phyloP scores from a whole-genome alignment of 495 filamentous ascomycete species.

The Hyphodiscus hymeniophilus region DNA sequence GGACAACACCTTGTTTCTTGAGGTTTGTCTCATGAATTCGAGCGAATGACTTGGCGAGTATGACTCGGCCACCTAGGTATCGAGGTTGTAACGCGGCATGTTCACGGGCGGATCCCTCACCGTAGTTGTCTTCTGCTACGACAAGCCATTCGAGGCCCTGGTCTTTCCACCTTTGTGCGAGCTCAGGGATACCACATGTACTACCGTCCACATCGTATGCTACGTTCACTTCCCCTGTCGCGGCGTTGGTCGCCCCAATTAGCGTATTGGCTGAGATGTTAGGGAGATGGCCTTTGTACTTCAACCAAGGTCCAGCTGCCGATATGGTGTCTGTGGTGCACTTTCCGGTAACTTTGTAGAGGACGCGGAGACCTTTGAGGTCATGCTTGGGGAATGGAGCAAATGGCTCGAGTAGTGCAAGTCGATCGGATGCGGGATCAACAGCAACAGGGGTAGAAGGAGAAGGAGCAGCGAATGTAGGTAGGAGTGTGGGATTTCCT shows the following conservation, averaged over 20 bases:
- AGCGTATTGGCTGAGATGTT: slow-evolving; percentile 97
- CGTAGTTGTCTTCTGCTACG: slow-evolving; percentile 96
- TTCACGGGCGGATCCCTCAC: slow-evolving; percentile 89
- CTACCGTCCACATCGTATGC: slow-evolving; percentile 76
- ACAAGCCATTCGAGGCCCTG: slow-evolving; percentile 74
- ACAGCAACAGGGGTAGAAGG: slow-evolving; percentile 59
- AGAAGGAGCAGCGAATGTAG: slow-evolving; percentile 61
- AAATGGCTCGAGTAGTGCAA: slow-evolving; percentile 89
- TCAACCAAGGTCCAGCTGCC: slow-evolving; percentile 93
- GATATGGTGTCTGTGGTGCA: slow-evolving; percentile 99
- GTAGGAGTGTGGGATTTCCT: slow-evolving; percentile 69
- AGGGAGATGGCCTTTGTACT: slow-evolving; percentile 97
- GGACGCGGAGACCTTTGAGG: slow-evolving; percentile 63
- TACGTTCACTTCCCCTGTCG: slow-evolving; percentile 83
- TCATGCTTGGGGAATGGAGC: slow-evolving; percentile 71
- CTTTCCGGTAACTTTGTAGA: slow-evolving; percentile 93
- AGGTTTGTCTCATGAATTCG: slow-evolving; percentile 98
- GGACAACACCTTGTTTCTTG: slow-evolving; percentile 98
- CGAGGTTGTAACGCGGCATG: slow-evolving; percentile 95
- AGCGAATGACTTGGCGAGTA: slow-evolving; percentile 87
- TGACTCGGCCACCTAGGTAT: slow-evolving; percentile 81
- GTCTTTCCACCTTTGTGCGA: slow-evolving; percentile 73
- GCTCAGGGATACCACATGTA: slow-evolving; percentile 65
- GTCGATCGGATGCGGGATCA: slow-evolving; percentile 74
- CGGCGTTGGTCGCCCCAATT: slow-evolving; percentile 87